Conservation (phyloP, 1,284 basidiomycete genomes). For the Xerocomus amazonicus region DNA sequence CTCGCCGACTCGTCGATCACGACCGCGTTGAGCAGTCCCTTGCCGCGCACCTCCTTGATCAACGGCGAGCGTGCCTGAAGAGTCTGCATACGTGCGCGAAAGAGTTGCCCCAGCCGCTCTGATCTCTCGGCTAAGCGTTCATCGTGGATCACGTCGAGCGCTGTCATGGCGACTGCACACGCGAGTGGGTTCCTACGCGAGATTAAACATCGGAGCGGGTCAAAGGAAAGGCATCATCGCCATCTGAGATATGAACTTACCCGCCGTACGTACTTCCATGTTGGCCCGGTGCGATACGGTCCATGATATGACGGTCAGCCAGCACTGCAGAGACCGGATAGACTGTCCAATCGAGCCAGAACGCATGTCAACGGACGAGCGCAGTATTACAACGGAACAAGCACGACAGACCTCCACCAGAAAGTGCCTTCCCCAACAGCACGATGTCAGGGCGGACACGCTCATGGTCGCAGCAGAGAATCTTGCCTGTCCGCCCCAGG, state of each 20-base stretch:
- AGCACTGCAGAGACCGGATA: slow-evolving; percentile 97
- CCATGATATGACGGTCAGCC: slow-evolving; percentile 87
- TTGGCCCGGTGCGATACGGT: slow-evolving; percentile 92
- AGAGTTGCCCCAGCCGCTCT: slow-evolving; percentile 75
- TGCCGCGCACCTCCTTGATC: slow-evolving; percentile 74
- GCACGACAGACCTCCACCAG: slow-evolving; percentile 71
- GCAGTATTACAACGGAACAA: neutral
- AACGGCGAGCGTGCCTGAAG: slow-evolving; percentile 60
- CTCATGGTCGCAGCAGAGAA: slow-evolving; percentile 89
- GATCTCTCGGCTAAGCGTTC: slow-evolving; percentile 84
- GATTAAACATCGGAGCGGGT: neutral
- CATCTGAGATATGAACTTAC: slow-evolving; percentile 38
- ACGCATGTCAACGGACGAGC: slow-evolving; percentile 8
- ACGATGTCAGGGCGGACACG: slow-evolving; percentile 89
- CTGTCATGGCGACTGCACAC: slow-evolving; percentile 93
- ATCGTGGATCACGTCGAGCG: slow-evolving; percentile 83
- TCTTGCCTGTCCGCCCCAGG: slow-evolving; percentile 78
- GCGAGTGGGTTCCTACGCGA: slow-evolving; percentile 82
- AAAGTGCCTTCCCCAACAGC: slow-evolving; percentile 93
- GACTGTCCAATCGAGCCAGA: slow-evolving; percentile 43
- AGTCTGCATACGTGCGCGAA: slow-evolving; percentile 65
- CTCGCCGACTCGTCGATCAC: slow-evolving; percentile 87
- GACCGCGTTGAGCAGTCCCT: slow-evolving; percentile 90
- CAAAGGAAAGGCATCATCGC: neutral
- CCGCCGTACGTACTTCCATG: slow-evolving; percentile 95